phyloP scores from a whole-genome alignment of 2,329 filamentous ascomycete species.

The Fusarium drepaniforme region DNA sequence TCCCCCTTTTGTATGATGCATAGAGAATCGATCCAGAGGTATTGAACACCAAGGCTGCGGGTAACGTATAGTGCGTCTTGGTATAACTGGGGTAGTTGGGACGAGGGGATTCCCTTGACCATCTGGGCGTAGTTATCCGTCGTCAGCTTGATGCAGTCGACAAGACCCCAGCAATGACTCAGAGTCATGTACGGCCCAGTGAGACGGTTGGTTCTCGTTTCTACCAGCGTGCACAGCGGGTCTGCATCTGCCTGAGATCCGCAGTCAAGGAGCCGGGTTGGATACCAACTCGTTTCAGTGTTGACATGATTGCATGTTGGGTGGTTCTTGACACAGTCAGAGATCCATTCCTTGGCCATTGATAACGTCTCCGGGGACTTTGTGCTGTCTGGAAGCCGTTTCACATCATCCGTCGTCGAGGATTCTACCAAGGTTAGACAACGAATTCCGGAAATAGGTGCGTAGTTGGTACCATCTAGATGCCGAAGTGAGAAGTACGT shows the following conservation, averaged over 20 bases:
- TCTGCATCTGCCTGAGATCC: background rate
- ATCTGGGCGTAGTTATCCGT: background rate
- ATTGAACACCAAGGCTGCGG: background rate
- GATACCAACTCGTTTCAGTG: background rate
- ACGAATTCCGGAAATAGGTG: background rate
- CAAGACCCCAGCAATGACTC: conserved; percentile 6
- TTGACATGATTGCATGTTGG: background rate
- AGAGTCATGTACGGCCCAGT: conserved; percentile 5
- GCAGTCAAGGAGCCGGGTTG: background rate
- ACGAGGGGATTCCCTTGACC: background rate
- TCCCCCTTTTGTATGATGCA: conserved; percentile 9
- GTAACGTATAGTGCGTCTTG: conserved; percentile 1
- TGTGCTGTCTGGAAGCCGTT: background rate
- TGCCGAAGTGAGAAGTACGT: background rate
- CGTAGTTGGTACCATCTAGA: background rate
- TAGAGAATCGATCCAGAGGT: conserved; percentile 13
- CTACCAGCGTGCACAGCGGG: background rate
- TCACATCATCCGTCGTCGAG: background rate
- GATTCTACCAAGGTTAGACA: background rate
- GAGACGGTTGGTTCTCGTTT: background rate
- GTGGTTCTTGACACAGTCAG: background rate
- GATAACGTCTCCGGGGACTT: background rate
- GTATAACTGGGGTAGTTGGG: conserved; percentile 5
- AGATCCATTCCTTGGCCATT: background rate
- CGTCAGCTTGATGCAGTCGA: background rate